These are phyloP conservation scores for Pythium insidiosum DNA, from an alignment of 352 stramenopile species.

Conservation along the genomic window DNA sequence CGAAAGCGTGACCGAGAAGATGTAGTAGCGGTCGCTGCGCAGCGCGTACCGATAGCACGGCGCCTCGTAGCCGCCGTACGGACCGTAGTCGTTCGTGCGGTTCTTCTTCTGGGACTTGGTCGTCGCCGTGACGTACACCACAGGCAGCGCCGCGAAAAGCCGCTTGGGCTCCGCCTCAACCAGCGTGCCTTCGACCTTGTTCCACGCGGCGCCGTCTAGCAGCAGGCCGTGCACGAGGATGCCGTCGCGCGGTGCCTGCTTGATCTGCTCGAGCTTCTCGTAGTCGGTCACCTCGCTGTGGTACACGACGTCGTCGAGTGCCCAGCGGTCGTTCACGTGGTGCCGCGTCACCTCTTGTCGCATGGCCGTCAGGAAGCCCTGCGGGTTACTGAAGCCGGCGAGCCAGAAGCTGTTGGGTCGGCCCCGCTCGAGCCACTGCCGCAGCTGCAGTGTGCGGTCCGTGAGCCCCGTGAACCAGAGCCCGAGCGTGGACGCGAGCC, in stretches of 20 bases:
- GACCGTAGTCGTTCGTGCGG: slow-evolving; percentile 57
- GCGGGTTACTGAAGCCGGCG: slow-evolving; percentile 62
- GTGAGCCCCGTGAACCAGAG: slow-evolving; percentile 61
- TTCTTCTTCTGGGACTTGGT: slow-evolving; percentile 75
- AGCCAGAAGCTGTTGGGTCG: slow-evolving; percentile 71
- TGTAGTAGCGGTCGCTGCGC: slow-evolving; percentile 67
- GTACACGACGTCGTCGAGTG: slow-evolving; percentile 71
- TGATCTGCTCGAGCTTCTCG: slow-evolving; percentile 71
- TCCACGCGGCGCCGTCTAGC: slow-evolving; percentile 70
- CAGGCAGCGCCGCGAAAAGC: slow-evolving; percentile 59
- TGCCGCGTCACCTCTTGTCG: slow-evolving; percentile 63
- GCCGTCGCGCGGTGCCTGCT: slow-evolving; percentile 57
- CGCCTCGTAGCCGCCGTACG: slow-evolving; percentile 70
- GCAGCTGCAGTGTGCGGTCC: slow-evolving; percentile 49
- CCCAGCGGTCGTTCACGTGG: slow-evolving; percentile 67
- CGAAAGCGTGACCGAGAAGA: slow-evolving; percentile 69
- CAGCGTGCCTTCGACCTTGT: slow-evolving; percentile 53
- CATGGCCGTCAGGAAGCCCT: slow-evolving; percentile 74
- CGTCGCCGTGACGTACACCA: slow-evolving; percentile 71
- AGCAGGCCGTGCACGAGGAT: slow-evolving; percentile 69
- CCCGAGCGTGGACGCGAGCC: slow-evolving; percentile 52
- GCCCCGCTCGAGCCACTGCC: slow-evolving; percentile 51
- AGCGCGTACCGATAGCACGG: slow-evolving; percentile 74
- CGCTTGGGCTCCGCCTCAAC: slow-evolving; percentile 76
- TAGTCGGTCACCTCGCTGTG: slow-evolving; percentile 82